Evolutionary conservation across 176 grass and related monocot genomes (phyloP).

Genomic region (Secale cereale): DNA sequence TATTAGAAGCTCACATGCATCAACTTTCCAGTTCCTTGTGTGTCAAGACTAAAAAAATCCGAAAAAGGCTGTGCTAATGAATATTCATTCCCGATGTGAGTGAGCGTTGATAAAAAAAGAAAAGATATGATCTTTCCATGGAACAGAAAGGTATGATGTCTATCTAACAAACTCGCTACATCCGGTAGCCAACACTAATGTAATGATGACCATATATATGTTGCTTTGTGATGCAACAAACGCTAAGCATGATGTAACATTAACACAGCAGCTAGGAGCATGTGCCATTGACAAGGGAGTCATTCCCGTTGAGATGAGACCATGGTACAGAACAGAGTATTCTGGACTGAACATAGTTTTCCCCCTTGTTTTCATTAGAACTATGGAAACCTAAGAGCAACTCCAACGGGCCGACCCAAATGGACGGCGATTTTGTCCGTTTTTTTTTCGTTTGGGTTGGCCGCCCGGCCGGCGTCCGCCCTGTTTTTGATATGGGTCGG

Average conservation of each 20-base stretch:
- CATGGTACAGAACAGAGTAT: not conserved
- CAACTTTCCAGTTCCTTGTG: conserved; percentile 2
- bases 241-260: conserved; percentile 24
- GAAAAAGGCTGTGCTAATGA: conserved; percentile 19
- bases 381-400: too few relatives aligned
- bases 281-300: not conserved
- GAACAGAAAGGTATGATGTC: not conserved
- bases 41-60: conserved; percentile 30
- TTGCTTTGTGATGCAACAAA: conserved; percentile 30
- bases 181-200: not conserved
- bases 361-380: too few relatives aligned
- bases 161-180: not conserved
- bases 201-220: not conserved
- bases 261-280: not conserved
- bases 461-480: too few relatives aligned
- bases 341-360: not conserved
- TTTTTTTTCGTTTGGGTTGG: too few relatives aligned
- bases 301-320: not conserved
- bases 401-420: too few relatives aligned
- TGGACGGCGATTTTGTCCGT: too few relatives aligned
- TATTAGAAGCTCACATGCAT: conserved; percentile 20
- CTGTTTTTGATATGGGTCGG: too few relatives aligned
- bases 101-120: not conserved
- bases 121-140: conserved; percentile 11
- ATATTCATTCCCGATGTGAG: conserved; percentile 14